Base-by-base conservation (phyloP, 257 asterid species). In the Plantago major region DNA sequence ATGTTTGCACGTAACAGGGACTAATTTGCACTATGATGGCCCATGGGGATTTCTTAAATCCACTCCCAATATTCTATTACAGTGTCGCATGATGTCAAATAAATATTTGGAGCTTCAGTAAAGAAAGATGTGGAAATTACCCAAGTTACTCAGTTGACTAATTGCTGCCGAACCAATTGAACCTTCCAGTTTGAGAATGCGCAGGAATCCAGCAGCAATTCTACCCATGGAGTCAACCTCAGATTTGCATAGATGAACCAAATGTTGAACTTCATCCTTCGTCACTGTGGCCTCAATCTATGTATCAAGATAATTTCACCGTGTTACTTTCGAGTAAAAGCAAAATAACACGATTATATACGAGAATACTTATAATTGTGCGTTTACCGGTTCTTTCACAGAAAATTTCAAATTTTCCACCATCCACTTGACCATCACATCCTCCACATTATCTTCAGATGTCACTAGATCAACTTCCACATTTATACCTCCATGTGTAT, bases 151-250 rank as follows among this genome's bases (percentile, higher is more conserved):
- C 53, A 87, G 86, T 77, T 93, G 96, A 74, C 67, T 76, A 70
- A 93, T 89, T 37, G 94, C 97, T 50, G 82, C 86, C 19, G 86
- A 73, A 66, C 97, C 96, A 48, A 93, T 68, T 10, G 95, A 82
- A 40, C 84, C 81, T 80, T 93, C 97, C 60, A 93, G 80, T 73
- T 89, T 89, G 78, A 93, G 96, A 66, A 89, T 80, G 52, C 97
- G 85, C 52, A 93, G 77, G 73, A 93, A 71, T 73, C 95, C 95
- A 66, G 96, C 97, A 55, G 88, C 78, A 62, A 93, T 81, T 79
- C 99, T 78, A 71, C 97, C 99, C 81, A 84, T 68, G 37, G 99
- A 93, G 37, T 85, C 92, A 53, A 89, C 84, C 84, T 93, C 99
- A 47, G 94, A 81, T 72, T 85, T 87, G 86, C 85, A 83, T 74